Evolutionary conservation across 139 green algal species (phyloP), one percentile per base, ranked within the genome.

Genomic region (Parachlorella kessleri): DNA sequence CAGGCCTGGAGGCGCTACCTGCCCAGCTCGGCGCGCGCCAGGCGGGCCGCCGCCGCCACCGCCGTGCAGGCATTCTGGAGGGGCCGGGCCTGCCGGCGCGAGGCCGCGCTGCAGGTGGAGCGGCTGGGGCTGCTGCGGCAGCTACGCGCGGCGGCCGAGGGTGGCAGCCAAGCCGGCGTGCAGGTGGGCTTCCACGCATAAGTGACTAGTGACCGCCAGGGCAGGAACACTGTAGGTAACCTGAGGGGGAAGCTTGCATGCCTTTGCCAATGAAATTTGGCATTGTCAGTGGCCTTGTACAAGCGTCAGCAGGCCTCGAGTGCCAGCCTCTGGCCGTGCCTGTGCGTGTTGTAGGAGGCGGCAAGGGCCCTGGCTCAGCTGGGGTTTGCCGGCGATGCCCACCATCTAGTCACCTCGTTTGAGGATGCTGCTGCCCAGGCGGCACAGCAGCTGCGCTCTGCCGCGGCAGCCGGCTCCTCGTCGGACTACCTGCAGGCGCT

Each of bases 51-150:
- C n/a, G 74, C 74, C 3, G 64, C 40, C 1, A 66, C 40, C 14
- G 2, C 28, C 39, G 48, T 79, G 30, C 74, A 79, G 40, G 64
- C 74, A 2, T 30, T 28, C 38, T 79, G 74, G 74, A 63, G 74
- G 1, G 74, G 74, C 40, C 35, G 6, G 3, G 63, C 63, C 39
- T 54, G 30, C 74, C 18, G 40, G 36, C 32, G 39, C 39, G 66
- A 63, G 6, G 40, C 32, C 8, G 74, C 32, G 2, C n/a, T n/a
- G n/a, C n/a, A 66, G 0, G 33, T 32, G 6, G 21, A 72, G 63
- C 63, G 35, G 64, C 74, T 39, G 4, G 39, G 33, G 5, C 40
- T 73, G 74, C 74, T 73, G 21, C 9, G 26, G 5, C 28, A 72
- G 30, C 40, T 79, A 40, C 40, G 38, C 30, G 30, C 32, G 1